Evolutionary conservation across 2,329 filamentous ascomycete genomes (phyloP), one percentile per base, ranked within the genome.

Genomic region (Byssochlamys sp.): DNA sequence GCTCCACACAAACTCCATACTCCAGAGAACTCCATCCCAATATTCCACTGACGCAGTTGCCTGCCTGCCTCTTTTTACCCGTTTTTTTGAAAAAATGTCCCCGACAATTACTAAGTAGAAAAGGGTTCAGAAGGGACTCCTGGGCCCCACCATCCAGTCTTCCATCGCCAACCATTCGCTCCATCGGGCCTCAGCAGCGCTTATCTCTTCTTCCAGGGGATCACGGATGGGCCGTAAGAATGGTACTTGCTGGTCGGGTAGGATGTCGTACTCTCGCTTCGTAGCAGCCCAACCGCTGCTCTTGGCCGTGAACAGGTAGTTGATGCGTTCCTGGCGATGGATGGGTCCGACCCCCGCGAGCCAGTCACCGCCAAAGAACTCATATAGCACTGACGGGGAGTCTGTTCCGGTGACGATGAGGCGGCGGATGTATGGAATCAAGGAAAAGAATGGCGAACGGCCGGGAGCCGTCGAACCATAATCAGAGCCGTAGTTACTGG

Each of bases 121-220:
- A 31, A 12, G 19, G 6, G 28, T 19, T 29, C 58, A 69, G 67
- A 68, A 74, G 53, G 71, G 71, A 67, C 69, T 72, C 19, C 89
- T 78, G 1, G 89, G 86, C 4, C 91, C 91, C 19, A 96, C 78
- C 91, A 96, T 95, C 92, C 92, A 97, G 73, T 96, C 92, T 73
- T 96, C 90, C 90, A 96, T 95, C 6, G 90, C 89, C 39, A 96
- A 75, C 92, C 92, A 97, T 68, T 92, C 86, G 70, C 90, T 95
- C 94, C 94, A 99, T 59, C 81, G 84, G 56, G 82, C 81, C 73
- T 97, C 92, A 0, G 91, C 91, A 24, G 77, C 81, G 56, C 88
- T 81, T 60, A 97, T 88, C 75, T 97, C 94, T 49, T 84, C 83
- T 69, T 92, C 85, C 11, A 83, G 84, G 1, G 88, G 85, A 56